Evolutionary conservation across 1,139 yeast species (phyloP).

Genomic region (Candida sanyaensis): DNA sequence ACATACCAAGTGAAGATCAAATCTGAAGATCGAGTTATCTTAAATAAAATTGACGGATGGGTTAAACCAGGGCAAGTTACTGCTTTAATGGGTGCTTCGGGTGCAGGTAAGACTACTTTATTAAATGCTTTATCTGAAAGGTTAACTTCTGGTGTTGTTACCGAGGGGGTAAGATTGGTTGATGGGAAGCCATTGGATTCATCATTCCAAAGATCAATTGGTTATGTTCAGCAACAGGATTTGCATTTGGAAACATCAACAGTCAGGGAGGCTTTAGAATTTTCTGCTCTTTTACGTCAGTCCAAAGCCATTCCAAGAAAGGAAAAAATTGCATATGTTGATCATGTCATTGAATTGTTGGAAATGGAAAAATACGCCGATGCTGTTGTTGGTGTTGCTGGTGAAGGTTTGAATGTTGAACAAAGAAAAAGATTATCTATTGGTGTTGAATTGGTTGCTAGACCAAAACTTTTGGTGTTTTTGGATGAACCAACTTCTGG

Average conservation of each 20-base stretch:
- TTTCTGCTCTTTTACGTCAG: slow-evolving; percentile 40
- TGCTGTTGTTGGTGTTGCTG: slow-evolving; percentile 42
- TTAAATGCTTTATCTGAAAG: slow-evolving; percentile 37
- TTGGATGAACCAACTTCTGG: slow-evolving; percentile 45
- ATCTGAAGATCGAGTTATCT: slow-evolving; percentile 59
- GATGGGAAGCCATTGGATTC: slow-evolving; percentile 34
- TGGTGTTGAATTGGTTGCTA: slow-evolving; percentile 44
- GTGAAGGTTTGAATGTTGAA: slow-evolving; percentile 43
- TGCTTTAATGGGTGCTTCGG: slow-evolving; percentile 37
- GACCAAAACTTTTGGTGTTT: slow-evolving; percentile 37
- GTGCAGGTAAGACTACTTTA: slow-evolving; percentile 39
- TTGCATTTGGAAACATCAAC: slow-evolving; percentile 38
- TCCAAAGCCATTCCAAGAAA: slow-evolving; percentile 28
- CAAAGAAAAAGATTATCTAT: slow-evolving; percentile 39
- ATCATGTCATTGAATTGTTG: slow-evolving; percentile 36
- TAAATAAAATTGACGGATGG: slow-evolving; percentile 72
- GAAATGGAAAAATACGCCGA: slow-evolving; percentile 38
- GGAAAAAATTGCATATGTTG: slow-evolving; percentile 38
- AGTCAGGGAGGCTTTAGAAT: slow-evolving; percentile 40
- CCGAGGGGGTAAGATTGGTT: slow-evolving; percentile 39
- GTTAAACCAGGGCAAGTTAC: slow-evolving; percentile 37
- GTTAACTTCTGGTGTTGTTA: slow-evolving; percentile 35
- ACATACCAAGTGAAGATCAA: slow-evolving; percentile 74
- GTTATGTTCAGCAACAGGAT: slow-evolving; percentile 45
- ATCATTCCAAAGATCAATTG: slow-evolving; percentile 42